Evolutionary conservation across 331 rosid genomes (phyloP).

Genomic region (Telfairia occidentalis): DNA sequence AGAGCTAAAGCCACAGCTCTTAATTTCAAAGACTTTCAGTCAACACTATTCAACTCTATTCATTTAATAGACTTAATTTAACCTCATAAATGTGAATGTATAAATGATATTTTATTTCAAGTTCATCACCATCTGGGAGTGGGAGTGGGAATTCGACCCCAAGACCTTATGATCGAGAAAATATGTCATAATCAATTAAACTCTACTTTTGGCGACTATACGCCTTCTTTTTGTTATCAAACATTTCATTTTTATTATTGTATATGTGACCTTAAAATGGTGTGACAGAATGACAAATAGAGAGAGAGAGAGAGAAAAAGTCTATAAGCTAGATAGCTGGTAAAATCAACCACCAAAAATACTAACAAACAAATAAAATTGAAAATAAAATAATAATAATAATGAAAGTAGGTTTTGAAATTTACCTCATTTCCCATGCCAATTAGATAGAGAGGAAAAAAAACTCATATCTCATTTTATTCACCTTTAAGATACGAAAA

Average conservation of each 20-base stretch:
- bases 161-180: too few species aligned
- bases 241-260: too few species aligned
- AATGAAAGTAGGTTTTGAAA: not conserved
- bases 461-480: too few species aligned
- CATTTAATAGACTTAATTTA: not conserved
- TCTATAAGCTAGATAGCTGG: not conserved
- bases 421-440: not conserved
- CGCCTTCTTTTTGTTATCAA: too few species aligned
- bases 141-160: too few species aligned
- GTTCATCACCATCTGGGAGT: too few species aligned
- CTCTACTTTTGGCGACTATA: too few species aligned
- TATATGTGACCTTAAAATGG: too few species aligned
- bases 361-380: not conserved
- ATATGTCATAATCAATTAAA: too few species aligned
- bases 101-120: too few species aligned
- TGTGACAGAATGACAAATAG: not conserved
- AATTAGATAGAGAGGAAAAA: not conserved
- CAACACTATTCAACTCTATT: not conserved
- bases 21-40: not conserved
- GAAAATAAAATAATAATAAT: not conserved
- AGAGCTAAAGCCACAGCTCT: not conserved
- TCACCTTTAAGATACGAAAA: too few species aligned
- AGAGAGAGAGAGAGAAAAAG: not conserved
- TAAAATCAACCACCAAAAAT: not conserved
- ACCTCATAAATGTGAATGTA: not conserved